Base-by-base conservation (phyloP, 2,329 filamentous ascomycete genomes). In the Fusarium agapanthi region DNA sequence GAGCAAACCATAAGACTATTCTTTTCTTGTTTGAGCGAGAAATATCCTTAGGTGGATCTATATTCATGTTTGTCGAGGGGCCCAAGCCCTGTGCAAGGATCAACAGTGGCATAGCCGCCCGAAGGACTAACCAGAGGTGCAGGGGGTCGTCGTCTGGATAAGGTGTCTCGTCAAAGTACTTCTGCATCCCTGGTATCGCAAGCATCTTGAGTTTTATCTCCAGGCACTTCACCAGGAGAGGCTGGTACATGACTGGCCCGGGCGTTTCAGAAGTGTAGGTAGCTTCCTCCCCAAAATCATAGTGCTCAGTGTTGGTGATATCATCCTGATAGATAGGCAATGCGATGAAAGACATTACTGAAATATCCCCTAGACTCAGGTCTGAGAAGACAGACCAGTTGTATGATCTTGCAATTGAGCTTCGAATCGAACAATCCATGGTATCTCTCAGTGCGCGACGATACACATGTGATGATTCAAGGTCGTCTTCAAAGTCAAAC, bases 181-280 rank as follows among this genome's bases (percentile, higher is more conserved):
- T 10, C 3, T 13, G 5, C 10, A 63, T 47, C 8, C 14, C 28
- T 3, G 60, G 28, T 24, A 59, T 37, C 1, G 34, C 20, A 3
- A 45, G 35, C 5, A 63, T 34, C n/a, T 32, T 40, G 5, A 28
- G 35, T 12, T 7, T n/a, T 1, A 63, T 22, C 12, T 48, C 35
- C 0, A 63, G 43, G 6, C 60, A 59, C 11, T 63, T 5, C 4
- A 59, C 24, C 3, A 59, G 9, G 1, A 59, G 10, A 30, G 60
- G 43, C 13, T 37, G n/a, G 2, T 4, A 4, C 13, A 6, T 16
- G 16, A 9, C 7, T 1, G 34, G 15, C 34, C 7, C 7, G 0
- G 34, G 34, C 34, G 7, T 35, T 35, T 9, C 15, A 34, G 32
- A 1, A 30, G 3, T 28, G 28, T 28, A 28, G 7, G 28, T 4